Base-by-base conservation (phyloP, 805 yeast genomes). In the Wickerhamomyces bisporus region DNA sequence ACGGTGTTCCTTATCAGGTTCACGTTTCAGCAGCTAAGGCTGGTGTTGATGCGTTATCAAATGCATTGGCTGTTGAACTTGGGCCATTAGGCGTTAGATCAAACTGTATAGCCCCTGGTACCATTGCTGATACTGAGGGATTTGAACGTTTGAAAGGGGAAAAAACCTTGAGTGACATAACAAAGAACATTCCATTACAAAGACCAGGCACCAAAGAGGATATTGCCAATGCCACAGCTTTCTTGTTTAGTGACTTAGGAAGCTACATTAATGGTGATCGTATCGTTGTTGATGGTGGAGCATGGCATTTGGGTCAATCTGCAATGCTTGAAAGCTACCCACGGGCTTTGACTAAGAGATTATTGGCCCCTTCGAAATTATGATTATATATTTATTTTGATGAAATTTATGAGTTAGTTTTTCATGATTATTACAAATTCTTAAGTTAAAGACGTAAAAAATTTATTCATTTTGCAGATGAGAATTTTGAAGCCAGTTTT, bases 21-120 rank as follows among this genome's bases (percentile, higher is more conserved):
- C 97, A 91, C 53, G 96, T 88, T 3, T 82, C 89, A 6, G 96
- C 97, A 0, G 97, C 97, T 3, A 91, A 91, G 62, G 96, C 97
- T 1, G 98, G 96, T 19, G 73, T 91, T 30, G 98, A 91, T 58
- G 94, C 96, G 3, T 66, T 89, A 26, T 77, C 86, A 20, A 79
- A 82, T 47, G 81, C 88, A 2, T 62, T 89, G 42, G 95, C 96
- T 2, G 93, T 88, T 6, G 98, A 89, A 62, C 68, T 86, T 38
- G 97, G 97, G 1, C 95, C 96, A 2, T 57, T 86, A 39, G 97
- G 97, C 5, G 73, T 89, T 31, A 73, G 93, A 40, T 73, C 79
- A 32, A 89, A 91, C 58, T 78, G 85, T 53, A 75, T 89, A 49
- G 96, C 96, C 3, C 98, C 98, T 0, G 97, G 98, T 14, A 80